Base-by-base conservation (phyloP, 2,329 filamentous ascomycete species). In the Diaporthe sp. region DNA sequence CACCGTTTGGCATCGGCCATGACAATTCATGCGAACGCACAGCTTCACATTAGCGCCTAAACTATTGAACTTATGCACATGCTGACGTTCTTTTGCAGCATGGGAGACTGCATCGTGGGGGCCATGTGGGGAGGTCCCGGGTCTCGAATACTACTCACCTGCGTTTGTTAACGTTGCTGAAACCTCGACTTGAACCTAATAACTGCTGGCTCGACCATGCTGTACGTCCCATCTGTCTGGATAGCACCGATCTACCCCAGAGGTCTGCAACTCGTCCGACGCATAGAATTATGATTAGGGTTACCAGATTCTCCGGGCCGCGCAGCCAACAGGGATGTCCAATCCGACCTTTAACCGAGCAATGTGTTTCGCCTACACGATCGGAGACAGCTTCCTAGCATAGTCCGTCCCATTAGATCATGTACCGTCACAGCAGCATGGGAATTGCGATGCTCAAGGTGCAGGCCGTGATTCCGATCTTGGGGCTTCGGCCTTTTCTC, bases 221-320 rank as follows among this genome's bases (percentile, higher is more conserved):
- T 44, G 22, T 44, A 25, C 60, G 15, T 28, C 37, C 39, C 39
- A 22, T 28, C 2, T 44, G n/a, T 62, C 25, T 37, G 39, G 60
- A 44, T 28, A 62, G 37, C 4, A 31, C 17, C 22, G 34, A 22
- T 37, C n/a, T 62, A 62, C n/a, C 7, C 60, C 39, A 44, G n/a
- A 62, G 39, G 5, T 17, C n/a, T 15, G 57, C 60, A 22, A 25
- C 39, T 25, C n/a, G n/a, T 62, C 60, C 25, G n/a, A 62, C 7
- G 9, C 2, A 3, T 2, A 31, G 39, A 62, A 44, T 44, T 9
- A 10, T 62, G 60, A 44, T 44, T 62, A 44, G 60, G 60, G 37
- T 62, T 62, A 28, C 28, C n/a, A 62, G 60, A 62, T 62, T 44
- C 60, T 62, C 60, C 60, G 60, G 60, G 10, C 37, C 60, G 60